Conservation (phyloP, 1,284 basidiomycete species). For the Gymnopus androsaceus region DNA sequence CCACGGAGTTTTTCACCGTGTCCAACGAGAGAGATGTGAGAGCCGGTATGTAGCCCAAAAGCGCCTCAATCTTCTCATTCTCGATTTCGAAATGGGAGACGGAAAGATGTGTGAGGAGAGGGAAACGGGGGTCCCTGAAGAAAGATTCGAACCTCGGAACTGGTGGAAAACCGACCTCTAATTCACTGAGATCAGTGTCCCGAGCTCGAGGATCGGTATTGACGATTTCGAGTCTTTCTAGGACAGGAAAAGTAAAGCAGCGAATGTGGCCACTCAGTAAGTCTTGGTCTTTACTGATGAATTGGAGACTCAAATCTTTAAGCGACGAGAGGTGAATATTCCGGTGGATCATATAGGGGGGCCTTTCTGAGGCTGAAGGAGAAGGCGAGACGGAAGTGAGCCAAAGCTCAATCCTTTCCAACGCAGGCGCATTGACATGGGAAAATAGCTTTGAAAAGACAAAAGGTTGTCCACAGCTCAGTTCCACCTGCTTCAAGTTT, state of each 20-base stretch:
- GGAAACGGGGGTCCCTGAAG: slow-evolving; percentile 45
- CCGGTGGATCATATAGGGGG: slow-evolving; percentile 18
- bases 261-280: slow-evolving; percentile 38
- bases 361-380: not conserved
- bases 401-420: slow-evolving; percentile 40
- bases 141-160: slow-evolving; percentile 38
- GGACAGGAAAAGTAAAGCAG: slow-evolving; percentile 43
- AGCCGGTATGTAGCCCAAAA: slow-evolving; percentile 41
- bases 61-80: slow-evolving; percentile 28
- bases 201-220: slow-evolving; percentile 24
- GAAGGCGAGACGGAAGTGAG: slow-evolving; percentile 20
- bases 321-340: slow-evolving; percentile 33
- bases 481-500: slow-evolving; percentile 41
- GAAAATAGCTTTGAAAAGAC: slow-evolving; percentile 38
- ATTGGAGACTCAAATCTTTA: slow-evolving; percentile 44
- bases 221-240: slow-evolving; percentile 44
- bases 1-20: slow-evolving; percentile 30
- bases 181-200: not conserved
- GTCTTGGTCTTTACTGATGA: slow-evolving; percentile 35
- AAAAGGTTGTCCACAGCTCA: slow-evolving; percentile 37
- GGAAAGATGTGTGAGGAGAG: slow-evolving; percentile 34
- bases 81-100: slow-evolving; percentile 35
- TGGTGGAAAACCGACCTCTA: slow-evolving; percentile 21
- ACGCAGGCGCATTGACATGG: slow-evolving; percentile 33
- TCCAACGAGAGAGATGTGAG: slow-evolving; percentile 38